Conservation (phyloP, 2,329 filamentous ascomycete genomes). For the Monilinia vaccinii-corymbosi region DNA sequence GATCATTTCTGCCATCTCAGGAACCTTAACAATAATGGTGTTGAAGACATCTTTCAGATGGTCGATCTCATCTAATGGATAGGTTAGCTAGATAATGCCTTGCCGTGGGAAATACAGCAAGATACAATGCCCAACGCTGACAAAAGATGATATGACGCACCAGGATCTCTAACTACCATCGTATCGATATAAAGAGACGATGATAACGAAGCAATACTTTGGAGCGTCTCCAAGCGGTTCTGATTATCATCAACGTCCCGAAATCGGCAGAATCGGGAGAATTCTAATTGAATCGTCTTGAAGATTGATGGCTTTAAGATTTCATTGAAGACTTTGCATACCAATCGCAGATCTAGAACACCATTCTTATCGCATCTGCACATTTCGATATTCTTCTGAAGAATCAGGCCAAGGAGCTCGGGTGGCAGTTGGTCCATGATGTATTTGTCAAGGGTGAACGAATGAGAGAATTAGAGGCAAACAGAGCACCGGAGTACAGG, state of each 20-base stretch:
- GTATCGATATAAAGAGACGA: constrained; percentile 42
- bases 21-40: constrained; percentile 30
- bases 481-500: not conserved
- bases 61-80: constrained; percentile 37
- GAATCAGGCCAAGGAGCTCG: constrained; percentile 40
- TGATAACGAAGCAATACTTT: constrained; percentile 39
- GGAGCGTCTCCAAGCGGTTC: constrained; percentile 33
- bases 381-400: constrained; percentile 35
- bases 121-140: not conserved
- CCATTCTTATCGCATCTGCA: constrained; percentile 36
- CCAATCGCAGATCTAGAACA: constrained; percentile 38
- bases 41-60: constrained; percentile 39
- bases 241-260: not conserved
- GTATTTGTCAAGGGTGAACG: not conserved
- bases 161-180: constrained; percentile 43
- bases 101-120: not conserved
- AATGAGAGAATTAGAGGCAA: not conserved
- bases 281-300: constrained; percentile 41
- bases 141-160: constrained; percentile 26
- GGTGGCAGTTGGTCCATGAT: constrained; percentile 38
- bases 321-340: constrained; percentile 41
- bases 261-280: constrained; percentile 34
- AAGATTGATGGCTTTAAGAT: constrained; percentile 38
- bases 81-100: constrained; percentile 12
- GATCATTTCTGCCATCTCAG: constrained; percentile 38